A percentile compares a stretch with the other conserved stretches of the same genome.
Evolutionary conservation across 1,284 basidiomycete species (phyloP).

Genomic region (Irpex lacteus): DNA sequence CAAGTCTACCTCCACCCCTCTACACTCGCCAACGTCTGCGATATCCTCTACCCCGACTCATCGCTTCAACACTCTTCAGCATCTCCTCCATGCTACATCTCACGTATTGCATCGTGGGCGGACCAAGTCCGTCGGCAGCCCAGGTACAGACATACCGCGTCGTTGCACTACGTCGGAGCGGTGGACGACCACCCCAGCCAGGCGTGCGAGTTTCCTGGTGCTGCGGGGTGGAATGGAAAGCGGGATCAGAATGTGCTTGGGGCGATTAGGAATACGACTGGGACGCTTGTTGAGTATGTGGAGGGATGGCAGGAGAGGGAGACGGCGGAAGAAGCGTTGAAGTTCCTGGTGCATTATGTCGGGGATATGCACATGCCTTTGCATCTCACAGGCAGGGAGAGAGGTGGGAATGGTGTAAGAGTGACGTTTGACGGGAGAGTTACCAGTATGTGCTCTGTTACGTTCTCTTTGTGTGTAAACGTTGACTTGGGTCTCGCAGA

Average conservation of each 20-base stretch:
- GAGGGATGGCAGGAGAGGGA: constrained; percentile 17
- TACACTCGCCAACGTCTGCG: constrained; percentile 68
- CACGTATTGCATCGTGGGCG: constrained; percentile 86
- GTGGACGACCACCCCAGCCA: constrained; percentile 74
- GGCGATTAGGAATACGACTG: constrained; percentile 72
- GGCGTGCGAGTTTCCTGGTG: constrained; percentile 76
- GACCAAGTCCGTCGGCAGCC: constrained; percentile 54
- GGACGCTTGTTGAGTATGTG: constrained; percentile 51
- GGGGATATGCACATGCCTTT: constrained; percentile 93
- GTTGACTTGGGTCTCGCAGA: constrained; percentile 38
- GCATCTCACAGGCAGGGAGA: constrained; percentile 82
- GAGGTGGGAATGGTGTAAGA: constrained; percentile 80
- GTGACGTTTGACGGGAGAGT: constrained; percentile 68
- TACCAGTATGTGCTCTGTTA: constrained; percentile 45
- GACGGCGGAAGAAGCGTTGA: constrained; percentile 65
- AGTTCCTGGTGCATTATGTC: constrained; percentile 88
- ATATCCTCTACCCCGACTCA: constrained; percentile 51
- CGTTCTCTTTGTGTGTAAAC: not conserved
- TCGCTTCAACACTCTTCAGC: constrained; percentile 23
- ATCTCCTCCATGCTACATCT: constrained; percentile 64
- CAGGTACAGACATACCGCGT: constrained; percentile 58
- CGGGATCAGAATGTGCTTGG: constrained; percentile 71
- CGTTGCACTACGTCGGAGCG: constrained; percentile 76
- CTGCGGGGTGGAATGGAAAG: constrained; percentile 72
- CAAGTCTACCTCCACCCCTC: constrained; percentile 85